Evolutionary conservation across 768 basidiomycete species (phyloP).

Genomic region (Rhodocollybia butyracea): DNA sequence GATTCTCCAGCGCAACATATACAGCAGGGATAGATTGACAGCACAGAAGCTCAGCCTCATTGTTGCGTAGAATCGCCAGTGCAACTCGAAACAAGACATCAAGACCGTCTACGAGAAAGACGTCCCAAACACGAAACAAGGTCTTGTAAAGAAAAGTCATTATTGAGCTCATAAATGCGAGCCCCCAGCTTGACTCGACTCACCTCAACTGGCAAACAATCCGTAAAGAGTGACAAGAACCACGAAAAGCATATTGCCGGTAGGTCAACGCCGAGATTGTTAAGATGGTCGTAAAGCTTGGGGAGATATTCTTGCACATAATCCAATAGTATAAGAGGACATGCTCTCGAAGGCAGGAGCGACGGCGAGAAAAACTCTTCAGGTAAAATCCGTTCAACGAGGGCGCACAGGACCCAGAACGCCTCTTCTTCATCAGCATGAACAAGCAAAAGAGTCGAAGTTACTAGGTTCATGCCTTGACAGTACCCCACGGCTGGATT

Average conservation of each 20-base stretch:
- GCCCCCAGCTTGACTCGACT: conserved; percentile 14
- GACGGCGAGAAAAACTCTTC: conserved; percentile 93
- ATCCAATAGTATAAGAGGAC: conserved; percentile 86
- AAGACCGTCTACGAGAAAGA: conserved; percentile 90
- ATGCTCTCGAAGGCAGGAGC: conserved; percentile 88
- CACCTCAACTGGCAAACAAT: conserved; percentile 94
- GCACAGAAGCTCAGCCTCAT: conserved; percentile 78
- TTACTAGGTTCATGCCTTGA: conserved; percentile 94
- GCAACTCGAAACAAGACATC: conserved; percentile 92
- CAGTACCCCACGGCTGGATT: conserved; percentile 93
- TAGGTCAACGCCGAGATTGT: conserved; percentile 81
- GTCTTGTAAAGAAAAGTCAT: conserved; percentile 48
- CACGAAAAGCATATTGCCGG: conserved; percentile 97
- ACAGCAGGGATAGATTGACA: conserved; percentile 87
- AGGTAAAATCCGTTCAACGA: conserved; percentile 87
- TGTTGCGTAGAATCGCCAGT: conserved; percentile 78
- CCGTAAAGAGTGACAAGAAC: conserved; percentile 96
- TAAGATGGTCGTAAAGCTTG: conserved; percentile 71
- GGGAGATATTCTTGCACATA: conserved; percentile 79
- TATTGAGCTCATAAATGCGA: not conserved
- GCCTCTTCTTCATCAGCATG: conserved; percentile 96
- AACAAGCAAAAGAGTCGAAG: conserved; percentile 89
- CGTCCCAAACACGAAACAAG: conserved; percentile 93
- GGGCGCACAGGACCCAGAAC: conserved; percentile 89
- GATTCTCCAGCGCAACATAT: conserved; percentile 83